Conservation (phyloP, 2,329 filamentous ascomycete genomes). For the Talaromyces funiculosus region DNA sequence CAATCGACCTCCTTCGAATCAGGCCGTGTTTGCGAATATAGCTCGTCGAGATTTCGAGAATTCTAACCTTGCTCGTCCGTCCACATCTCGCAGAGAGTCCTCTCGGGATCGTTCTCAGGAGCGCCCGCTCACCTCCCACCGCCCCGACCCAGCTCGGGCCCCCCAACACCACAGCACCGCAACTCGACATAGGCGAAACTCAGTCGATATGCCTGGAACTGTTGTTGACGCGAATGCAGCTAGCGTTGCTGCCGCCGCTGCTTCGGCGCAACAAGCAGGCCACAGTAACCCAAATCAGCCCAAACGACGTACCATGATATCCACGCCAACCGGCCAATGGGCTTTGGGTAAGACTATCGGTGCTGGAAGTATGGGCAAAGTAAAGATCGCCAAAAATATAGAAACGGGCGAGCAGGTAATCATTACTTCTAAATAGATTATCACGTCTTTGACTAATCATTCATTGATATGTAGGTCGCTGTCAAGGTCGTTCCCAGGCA, state of each 20-base stretch:
- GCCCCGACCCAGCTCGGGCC: conserved; percentile 50
- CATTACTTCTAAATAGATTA: conserved; percentile 13
- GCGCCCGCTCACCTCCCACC: conserved; percentile 39
- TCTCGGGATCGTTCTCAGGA: conserved; percentile 55
- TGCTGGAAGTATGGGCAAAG: conserved; percentile 97
- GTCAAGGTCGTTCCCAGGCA: conserved; percentile 95
- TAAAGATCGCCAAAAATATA: conserved; percentile 86
- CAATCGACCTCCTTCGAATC: conserved; percentile 43
- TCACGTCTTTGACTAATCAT: background rate
- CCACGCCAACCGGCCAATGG: conserved; percentile 87
- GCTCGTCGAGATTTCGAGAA: conserved; percentile 69
- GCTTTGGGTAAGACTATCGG: conserved; percentile 94
- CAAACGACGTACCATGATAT: conserved; percentile 70
- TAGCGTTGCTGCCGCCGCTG: conserved; percentile 50
- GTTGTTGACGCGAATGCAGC: conserved; percentile 50
- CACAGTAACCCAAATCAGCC: conserved; percentile 36
- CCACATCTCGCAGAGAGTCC: conserved; percentile 55
- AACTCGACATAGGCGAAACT: conserved; percentile 39
- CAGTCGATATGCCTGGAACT: conserved; percentile 42
- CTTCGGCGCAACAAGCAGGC: conserved; percentile 47
- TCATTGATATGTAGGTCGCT: conserved; percentile 59
- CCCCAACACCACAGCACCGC: conserved; percentile 36
- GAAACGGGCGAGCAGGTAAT: conserved; percentile 85
- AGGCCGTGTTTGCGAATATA: conserved; percentile 47
- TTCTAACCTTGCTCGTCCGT: conserved; percentile 56